Conservation (phyloP, 495 filamentous ascomycete genomes). For the Penicillium silybi region DNA sequence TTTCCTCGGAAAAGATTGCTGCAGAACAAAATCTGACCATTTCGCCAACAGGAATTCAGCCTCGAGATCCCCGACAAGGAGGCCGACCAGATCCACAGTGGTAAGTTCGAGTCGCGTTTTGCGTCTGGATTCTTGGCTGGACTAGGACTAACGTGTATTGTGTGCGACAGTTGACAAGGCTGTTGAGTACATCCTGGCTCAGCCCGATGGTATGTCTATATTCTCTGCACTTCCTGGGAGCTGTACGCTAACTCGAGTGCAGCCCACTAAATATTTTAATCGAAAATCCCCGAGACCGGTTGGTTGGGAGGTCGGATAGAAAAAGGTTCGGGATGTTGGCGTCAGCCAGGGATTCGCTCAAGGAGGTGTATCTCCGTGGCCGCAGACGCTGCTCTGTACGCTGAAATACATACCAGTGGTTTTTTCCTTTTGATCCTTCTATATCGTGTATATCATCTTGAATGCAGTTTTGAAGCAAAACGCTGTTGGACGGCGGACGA, state of each 20-base stretch:
- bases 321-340: constrained; percentile 36
- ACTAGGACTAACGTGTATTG: constrained; percentile 10
- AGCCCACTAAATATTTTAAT: constrained; percentile 45
- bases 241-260: constrained; percentile 12
- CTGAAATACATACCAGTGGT: constrained; percentile 40
- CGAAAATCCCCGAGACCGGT: constrained; percentile 20
- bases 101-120: constrained; percentile 53
- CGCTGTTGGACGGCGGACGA: constrained; percentile 1
- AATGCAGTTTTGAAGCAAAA: constrained; percentile 37
- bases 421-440: constrained; percentile 32
- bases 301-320: constrained; percentile 35
- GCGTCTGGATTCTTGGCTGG: not conserved
- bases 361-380: constrained; percentile 20
- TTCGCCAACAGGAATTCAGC: constrained; percentile 80
- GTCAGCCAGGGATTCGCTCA: constrained; percentile 22
- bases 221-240: not conserved
- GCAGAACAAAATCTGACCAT: constrained; percentile 19
- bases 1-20: constrained; percentile 14
- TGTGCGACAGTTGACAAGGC: constrained; percentile 77
- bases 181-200: constrained; percentile 88
- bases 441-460: constrained; percentile 49
- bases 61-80: constrained; percentile 99
- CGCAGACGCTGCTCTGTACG: constrained; percentile 34
- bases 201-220: constrained; percentile 71
- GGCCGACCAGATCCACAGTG: constrained; percentile 91